Percentiles rank a stretch among this genome's conserved stretches.
These are phyloP conservation scores for Paspalum notatum DNA, from an alignment of 176 grass and related monocot species.

Conservation along the genomic window DNA sequence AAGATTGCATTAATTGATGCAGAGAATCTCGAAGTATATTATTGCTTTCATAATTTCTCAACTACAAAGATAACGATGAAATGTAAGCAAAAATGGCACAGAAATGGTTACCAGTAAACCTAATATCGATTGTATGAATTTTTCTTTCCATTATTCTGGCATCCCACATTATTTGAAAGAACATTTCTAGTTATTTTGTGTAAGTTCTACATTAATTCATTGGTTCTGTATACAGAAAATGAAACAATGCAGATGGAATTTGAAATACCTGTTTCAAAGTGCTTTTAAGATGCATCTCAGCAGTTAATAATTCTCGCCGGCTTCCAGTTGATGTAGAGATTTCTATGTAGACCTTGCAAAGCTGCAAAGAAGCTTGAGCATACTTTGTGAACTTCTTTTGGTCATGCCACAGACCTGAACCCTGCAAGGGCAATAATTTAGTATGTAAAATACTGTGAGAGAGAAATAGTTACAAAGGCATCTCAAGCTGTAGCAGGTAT, in stretches of 20 bases:
- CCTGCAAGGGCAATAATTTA: constrained; percentile 49
- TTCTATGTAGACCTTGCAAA: constrained; percentile 82
- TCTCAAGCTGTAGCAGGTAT: not conserved
- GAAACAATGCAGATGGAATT: constrained; percentile 4
- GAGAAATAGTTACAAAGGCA: not conserved
- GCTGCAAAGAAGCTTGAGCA: constrained; percentile 73
- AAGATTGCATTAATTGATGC: not conserved
- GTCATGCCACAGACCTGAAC: constrained; percentile 83
- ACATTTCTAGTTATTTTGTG: not conserved
- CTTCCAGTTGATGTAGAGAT: constrained; percentile 72
- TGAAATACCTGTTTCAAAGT: constrained; percentile 74
- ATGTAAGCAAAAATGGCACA: not conserved
- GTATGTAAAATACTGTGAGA: not conserved
- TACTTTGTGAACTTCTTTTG: constrained; percentile 69
- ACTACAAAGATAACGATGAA: not conserved
- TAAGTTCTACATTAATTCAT: not conserved
- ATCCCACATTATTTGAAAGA: not conserved
- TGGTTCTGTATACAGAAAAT: constrained; percentile 2
- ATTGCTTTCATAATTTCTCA: constrained; percentile 10
- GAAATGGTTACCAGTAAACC: not conserved
- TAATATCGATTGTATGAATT: not conserved
- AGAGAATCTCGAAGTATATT: constrained; percentile 4
- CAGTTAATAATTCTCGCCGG: constrained; percentile 62
- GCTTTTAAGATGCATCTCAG: constrained; percentile 90
- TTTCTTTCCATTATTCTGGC: not conserved